Conservation (phyloP, 1,139 yeast genomes). For the Geotrichum cucujoidarum region DNA sequence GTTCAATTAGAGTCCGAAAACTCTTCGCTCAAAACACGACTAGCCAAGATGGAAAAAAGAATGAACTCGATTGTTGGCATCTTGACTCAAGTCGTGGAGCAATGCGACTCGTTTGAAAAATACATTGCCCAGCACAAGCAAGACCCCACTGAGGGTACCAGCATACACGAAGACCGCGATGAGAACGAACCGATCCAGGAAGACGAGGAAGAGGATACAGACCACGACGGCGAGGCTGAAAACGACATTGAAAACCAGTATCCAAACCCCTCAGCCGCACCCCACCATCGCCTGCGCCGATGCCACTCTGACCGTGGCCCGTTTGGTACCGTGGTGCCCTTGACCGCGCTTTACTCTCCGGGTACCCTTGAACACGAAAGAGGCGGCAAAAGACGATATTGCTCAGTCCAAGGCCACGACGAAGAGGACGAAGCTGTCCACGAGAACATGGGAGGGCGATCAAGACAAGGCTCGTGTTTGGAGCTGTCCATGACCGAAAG, state of each 20-base stretch:
- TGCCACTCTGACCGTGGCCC: conserved; percentile 3
- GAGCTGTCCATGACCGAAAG: conserved; percentile 5
- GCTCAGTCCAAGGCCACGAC: no score
- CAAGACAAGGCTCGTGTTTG: conserved; percentile 2
- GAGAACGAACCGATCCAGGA: not conserved
- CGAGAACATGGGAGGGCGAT: not conserved
- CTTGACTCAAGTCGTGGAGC: conserved; percentile 5
- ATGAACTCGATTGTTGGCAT: conserved; percentile 6
- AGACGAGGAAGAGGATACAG: not conserved
- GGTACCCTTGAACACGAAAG: not conserved
- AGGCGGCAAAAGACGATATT: conserved; percentile 4
- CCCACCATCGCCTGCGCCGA: not conserved
- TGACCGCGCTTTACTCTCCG: not conserved
- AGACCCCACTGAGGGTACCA: not conserved
- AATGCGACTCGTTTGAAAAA: conserved; percentile 4
- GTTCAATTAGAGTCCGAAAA: conserved; percentile 1
- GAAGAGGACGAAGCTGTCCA: no score
- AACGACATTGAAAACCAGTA: conserved; percentile 4
- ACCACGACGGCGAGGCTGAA: conserved; percentile 1
- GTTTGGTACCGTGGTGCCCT: not conserved
- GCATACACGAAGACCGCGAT: not conserved
- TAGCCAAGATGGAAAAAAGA: conserved; percentile 1
- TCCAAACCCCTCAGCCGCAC: not conserved
- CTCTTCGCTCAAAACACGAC: not conserved
- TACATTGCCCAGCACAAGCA: not conserved